Conservation (phyloP, 345 rosid genomes). For the sweet orange (Citrus sinensis) region DVS_A1.0 CM039161.1:23713001-23713500, state of each 20-base stretch:
- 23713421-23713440: constrained; percentile 55
- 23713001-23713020: constrained; percentile 67
- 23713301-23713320: constrained; percentile 82
- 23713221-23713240: constrained; percentile 37
- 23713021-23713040: constrained; percentile 94
- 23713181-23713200: constrained; percentile 79
- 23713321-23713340: constrained; percentile 92
- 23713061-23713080: constrained; percentile 67
- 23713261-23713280: constrained; percentile 73
- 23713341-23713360: constrained; percentile 89
- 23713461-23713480: constrained; percentile 48
- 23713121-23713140: constrained; percentile 91
- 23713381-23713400: constrained; percentile 95
- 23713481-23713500: constrained; percentile 86
- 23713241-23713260: constrained; percentile 82
- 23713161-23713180: constrained; percentile 67
- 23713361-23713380: constrained; percentile 60
- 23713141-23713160: constrained; percentile 52
- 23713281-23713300: constrained; percentile 60
- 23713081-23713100: constrained; percentile 71
- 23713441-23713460: constrained; percentile 76
- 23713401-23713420: constrained; percentile 92
- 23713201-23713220: constrained; percentile 70
- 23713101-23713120: constrained; percentile 79
- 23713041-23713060: constrained; percentile 88